Evolutionary conservation across 1,284 basidiomycete genomes (phyloP), one percentile per base, ranked within the genome.

Genomic region (Irpex sp.): DNA sequence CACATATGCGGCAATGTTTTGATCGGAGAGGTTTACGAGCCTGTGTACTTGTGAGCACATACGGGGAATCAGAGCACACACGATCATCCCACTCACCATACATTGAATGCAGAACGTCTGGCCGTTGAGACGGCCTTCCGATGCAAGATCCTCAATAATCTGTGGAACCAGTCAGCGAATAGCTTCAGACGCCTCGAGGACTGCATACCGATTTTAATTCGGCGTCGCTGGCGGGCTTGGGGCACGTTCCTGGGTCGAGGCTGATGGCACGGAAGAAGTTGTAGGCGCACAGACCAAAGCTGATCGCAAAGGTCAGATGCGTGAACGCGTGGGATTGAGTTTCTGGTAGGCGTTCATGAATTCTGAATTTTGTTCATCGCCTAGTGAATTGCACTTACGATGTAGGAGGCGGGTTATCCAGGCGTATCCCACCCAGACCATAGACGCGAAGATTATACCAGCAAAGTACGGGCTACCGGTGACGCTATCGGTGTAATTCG

Each of bases 51-150:
- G n/a, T 40, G 59, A 31, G 37, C 21, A 26, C 58, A 36, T 21
- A 36, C 26, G 26, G 26, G 26, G 26, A 26, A 26, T 26, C 26
- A 26, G 26, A 26, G 26, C 26, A 26, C 51, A 8, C 11, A 26
- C 34, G 57, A 5, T 15, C 48, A 5, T 8, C 47, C 15, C 4
- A 68, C 82, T 55, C 66, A 86, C 88, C 92, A 99, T 93, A 77
- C 97, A 99, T 60, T 89, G 84, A 60, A 98, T 92, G 74, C 97
- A 99, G 77, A 97, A 98, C 9, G 93, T 95, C 72, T 96, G 94
- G 0, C 97, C 96, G 76, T 98, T 98, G 36, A 99, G 78, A 36
- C 89, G 81, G 2, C 95, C 95, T 69, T 91, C 86, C 15, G 92
- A 91, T 9, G 95, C 93, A 15, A 99, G 81, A 34, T 94, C 92